These are phyloP conservation scores for Aspergillus baeticus DNA, from an alignment of 495 filamentous ascomycete species.

Conservation along the genomic window DNA sequence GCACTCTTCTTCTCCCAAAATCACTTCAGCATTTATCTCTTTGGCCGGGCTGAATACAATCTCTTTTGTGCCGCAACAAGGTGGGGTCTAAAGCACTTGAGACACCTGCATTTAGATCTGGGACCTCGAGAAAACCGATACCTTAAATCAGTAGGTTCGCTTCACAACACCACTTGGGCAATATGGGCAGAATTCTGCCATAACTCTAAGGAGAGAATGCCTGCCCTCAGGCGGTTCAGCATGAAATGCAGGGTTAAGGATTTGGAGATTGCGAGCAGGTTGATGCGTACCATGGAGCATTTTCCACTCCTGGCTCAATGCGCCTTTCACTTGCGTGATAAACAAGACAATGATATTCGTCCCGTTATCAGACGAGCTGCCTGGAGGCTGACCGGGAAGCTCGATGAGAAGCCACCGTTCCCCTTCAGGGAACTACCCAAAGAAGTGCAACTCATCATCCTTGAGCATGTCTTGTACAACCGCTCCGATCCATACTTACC, in stretches of 20 bases:
- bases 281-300: constrained; percentile 18
- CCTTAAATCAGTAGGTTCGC: constrained; percentile 7
- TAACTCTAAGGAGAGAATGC: constrained; percentile 12
- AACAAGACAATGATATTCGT: constrained; percentile 15
- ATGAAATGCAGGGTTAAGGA: constrained; percentile 25
- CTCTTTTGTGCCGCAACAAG: constrained; percentile 14
- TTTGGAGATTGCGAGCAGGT: constrained; percentile 14
- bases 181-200: constrained; percentile 25
- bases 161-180: constrained; percentile 15
- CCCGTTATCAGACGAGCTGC: constrained; percentile 17
- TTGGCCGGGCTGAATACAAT: constrained; percentile 13
- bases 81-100: constrained; percentile 15
- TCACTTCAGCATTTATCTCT: constrained; percentile 17
- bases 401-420: constrained; percentile 13
- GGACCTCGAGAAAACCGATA: constrained; percentile 18
- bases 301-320: constrained; percentile 21
- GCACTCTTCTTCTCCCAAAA: constrained; percentile 18
- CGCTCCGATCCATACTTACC: constrained; percentile 17
- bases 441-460: constrained; percentile 28
- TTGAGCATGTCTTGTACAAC: constrained; percentile 20
- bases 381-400: constrained; percentile 18
- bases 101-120: constrained; percentile 23
- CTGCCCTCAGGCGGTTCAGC: constrained; percentile 18
- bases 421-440: constrained; percentile 26
- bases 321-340: constrained; percentile 19